Base-by-base conservation (phyloP, 2,329 filamentous ascomycete species). In the Paramyrothecium roridum region DNA sequence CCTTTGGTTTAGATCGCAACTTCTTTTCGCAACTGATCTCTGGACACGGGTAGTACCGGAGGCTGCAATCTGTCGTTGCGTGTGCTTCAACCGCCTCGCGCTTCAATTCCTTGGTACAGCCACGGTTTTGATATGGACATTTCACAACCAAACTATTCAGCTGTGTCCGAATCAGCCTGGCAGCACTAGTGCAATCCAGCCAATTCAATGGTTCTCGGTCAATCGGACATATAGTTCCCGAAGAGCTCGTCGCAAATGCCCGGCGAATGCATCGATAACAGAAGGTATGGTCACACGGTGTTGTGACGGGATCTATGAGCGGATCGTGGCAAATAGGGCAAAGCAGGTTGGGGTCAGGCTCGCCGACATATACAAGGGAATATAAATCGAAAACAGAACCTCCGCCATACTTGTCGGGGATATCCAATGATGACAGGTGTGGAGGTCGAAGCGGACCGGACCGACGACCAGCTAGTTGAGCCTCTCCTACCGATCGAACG, bases 251-350 rank as follows among this genome's bases (percentile, higher is more conserved):
- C 12, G 71, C 65, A 49, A 75, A 73, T 61, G 73, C 73, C 33
- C 73, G 65, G 26, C 73, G 71, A 52, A 87, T 73, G 63, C 85
- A 88, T 4, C 74, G 73, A 52, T 79, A 78, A 63, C 85, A 88
- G 65, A 88, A 88, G 13, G 83, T 85, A 66, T 88, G 85, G 56
- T 86, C 82, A 69, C 85, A 88, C 8, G 74, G 72, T 1, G 84
- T 87, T 46, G 84, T 85, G 50, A 85, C 75, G 1, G 85, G 84
- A 16, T 81, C 76, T 50, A 87, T 73, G 46, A 88, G 77, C 3
- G 85, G 81, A 12, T 83, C 78, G 61, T 82, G 82, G 70, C 85
- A 88, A 57, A 84, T 80, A 3, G 80, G 79, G 52, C 76, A 80
- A 54, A 83, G 71, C 13, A 81, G 67, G 50, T 79, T 80, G 54